A percentile compares a stretch with the other conserved stretches of the same genome.
Evolutionary conservation across 1,139 yeast species (phyloP).

Genomic region (Nadsonia starkeyi-henricii): DNA sequence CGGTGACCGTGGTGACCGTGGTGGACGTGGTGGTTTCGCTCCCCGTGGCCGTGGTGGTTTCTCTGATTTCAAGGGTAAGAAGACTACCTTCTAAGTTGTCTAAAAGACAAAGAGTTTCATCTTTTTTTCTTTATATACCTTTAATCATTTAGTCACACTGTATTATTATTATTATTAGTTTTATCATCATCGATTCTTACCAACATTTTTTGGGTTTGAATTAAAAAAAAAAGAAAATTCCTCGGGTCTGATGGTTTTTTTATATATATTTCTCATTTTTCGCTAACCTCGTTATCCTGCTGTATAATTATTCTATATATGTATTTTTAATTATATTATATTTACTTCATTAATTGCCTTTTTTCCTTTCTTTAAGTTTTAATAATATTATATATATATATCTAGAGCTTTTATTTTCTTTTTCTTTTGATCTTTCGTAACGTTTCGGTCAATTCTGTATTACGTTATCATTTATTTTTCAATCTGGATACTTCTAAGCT

Average conservation of each 20-base stretch:
- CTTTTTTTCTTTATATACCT: too few species aligned
- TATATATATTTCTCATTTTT: neutral
- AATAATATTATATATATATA: too few species aligned
- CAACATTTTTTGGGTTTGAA: neutral
- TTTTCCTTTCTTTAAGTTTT: too few species aligned
- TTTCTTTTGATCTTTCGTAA: too few species aligned
- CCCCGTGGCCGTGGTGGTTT: slow-evolving; percentile 21
- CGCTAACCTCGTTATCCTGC: neutral
- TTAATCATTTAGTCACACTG: neutral
- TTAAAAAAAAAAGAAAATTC: neutral
- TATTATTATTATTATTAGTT: neutral
- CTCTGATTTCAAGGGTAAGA: slow-evolving; percentile 24
- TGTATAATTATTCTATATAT: slow-evolving; percentile 1
- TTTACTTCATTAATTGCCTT: neutral
- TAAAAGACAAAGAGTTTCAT: neutral
- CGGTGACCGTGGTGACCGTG: slow-evolving; percentile 26
- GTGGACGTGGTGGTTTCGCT: slow-evolving; percentile 18
- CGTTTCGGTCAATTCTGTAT: too few species aligned
- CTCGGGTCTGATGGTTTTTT: neutral
- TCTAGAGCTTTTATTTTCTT: too few species aligned
- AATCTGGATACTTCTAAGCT: too few species aligned
- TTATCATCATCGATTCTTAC: neutral
- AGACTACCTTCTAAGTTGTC: slow-evolving; percentile 23
- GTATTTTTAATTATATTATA: neutral
- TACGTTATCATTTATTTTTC: too few species aligned